Conservation (phyloP, 306 rosid genomes). For the Abrus pulchellus region DNA sequence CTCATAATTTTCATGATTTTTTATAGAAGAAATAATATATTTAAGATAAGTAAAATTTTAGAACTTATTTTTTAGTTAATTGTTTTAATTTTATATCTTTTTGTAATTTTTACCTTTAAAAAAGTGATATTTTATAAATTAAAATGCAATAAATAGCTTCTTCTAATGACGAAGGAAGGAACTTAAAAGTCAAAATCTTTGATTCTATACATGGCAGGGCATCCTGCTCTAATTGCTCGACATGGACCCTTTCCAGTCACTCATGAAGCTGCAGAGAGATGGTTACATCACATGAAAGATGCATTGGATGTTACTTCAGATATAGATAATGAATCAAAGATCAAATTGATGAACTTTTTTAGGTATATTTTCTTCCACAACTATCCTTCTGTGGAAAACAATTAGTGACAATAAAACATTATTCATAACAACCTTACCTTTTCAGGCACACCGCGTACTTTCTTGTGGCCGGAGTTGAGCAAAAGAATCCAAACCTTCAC, state of each 20-base stretch:
- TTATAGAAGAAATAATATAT: no score
- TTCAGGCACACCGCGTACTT: constrained; percentile 88
- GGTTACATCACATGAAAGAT: constrained; percentile 88
- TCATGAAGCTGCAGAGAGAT: constrained; percentile 79
- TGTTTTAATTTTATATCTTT: no score
- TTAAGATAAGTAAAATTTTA: no score
- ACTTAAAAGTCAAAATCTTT: neutral
- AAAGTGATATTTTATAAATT: no score
- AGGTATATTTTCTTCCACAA: constrained; percentile 50
- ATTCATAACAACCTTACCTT: constrained; percentile 25
- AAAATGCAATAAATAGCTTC: no score
- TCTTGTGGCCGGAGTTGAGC: constrained; percentile 83
- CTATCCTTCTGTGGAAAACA: neutral
- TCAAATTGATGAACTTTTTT: constrained; percentile 74
- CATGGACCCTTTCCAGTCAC: constrained; percentile 88
- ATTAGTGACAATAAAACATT: neutral
- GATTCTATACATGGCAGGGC: constrained; percentile 60
- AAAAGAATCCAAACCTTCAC: constrained; percentile 64
- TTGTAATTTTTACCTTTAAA: no score
- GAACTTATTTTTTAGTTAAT: no score
- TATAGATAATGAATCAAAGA: constrained; percentile 76
- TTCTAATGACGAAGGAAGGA: neutral
- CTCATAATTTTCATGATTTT: no score
- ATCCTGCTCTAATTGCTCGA: constrained; percentile 89
- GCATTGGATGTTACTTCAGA: constrained; percentile 71